Evolutionary conservation across 164 flowering plant species (phyloP), one percentile per base, ranked within the genome.

Genomic region (Chimonanthus salicifolius): DNA sequence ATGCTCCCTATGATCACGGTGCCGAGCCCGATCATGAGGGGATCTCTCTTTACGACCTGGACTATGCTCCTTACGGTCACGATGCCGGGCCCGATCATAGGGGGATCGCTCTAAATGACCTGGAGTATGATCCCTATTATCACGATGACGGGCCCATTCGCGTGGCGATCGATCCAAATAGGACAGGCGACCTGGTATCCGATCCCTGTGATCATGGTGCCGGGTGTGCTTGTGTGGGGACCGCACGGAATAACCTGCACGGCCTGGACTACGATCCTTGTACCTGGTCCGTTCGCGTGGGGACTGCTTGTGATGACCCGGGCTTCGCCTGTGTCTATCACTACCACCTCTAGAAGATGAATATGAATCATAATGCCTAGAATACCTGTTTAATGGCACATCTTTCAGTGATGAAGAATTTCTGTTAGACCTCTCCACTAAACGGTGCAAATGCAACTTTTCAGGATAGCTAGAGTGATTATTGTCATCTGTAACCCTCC

Each of bases 301-400:
- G 73, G 88, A 88, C 82, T 87, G 80, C 77, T 86, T 90, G 60
- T 81, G 72, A 72, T 84, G 82, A 44, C 71, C 84, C 5, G 98
- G 94, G 77, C 97, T 91, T 51, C 85, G 84, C 45, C 83, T 87
- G 75, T 83, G 87, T 78, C 84, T 87, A 65, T 89, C 94, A 80
- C 86, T 78, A 74, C 72, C 69, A 9, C 73, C 83, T 79, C 85
- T 88, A 47, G 92, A 83, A 44, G 95, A 84, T 18, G 78, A 74
- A 63, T 88, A 77, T 69, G 85, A 80, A 67, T 88, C 97, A 82
- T 83, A 79, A 73, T 85, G 85, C 82, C 90, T 85, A 51, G 90
- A 77, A 62, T 82, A 82, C 85, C 88, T 89, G 72, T 84, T 90
- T 20, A 82, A 72, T 7, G 88, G 80, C 68, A 87, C 73, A 33